A percentile compares a stretch with the other conserved stretches of the same genome.
These are phyloP conservation scores for Nakazawaea siamensis DNA, from an alignment of 805 yeast species.

Conservation along the genomic window DNA sequence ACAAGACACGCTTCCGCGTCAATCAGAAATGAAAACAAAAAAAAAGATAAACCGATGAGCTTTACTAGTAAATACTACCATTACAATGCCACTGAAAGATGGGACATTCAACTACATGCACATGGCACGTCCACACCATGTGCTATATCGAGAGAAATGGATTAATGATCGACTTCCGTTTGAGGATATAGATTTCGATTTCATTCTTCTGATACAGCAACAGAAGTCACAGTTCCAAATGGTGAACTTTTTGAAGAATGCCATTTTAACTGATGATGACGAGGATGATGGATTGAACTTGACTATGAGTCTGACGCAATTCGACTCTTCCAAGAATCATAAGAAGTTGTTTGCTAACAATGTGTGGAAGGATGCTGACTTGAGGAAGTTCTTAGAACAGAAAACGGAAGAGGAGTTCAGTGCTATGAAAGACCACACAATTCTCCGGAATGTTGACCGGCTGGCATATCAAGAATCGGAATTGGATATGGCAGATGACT, in stretches of 20 bases:
- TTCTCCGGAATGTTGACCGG: conserved; percentile 3
- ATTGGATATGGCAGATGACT: too few relatives aligned
- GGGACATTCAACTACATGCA: conserved; percentile 20
- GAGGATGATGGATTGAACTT: conserved; percentile 8
- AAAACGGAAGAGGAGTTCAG: not conserved
- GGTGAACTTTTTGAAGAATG: conserved; percentile 9
- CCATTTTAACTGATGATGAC: conserved; percentile 6
- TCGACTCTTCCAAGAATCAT: conserved; percentile 4
- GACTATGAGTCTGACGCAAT: conserved; percentile 4
- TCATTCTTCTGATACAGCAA: conserved; percentile 8
- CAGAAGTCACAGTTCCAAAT: conserved; percentile 7
- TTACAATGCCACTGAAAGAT: conserved; percentile 15
- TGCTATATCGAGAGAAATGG: conserved; percentile 25
- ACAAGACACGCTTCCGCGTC: too few relatives aligned
- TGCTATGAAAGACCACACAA: conserved; percentile 4
- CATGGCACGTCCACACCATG: conserved; percentile 21
- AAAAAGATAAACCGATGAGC: not conserved
- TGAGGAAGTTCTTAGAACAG: conserved; percentile 4
- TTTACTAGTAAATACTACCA: not conserved
- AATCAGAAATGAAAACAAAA: too few relatives aligned
- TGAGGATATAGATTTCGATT: conserved; percentile 21
- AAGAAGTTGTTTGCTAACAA: conserved; percentile 5
- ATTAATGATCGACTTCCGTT: conserved; percentile 20
- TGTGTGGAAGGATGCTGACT: conserved; percentile 8
- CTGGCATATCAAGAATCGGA: conserved; percentile 1